Base-by-base conservation (phyloP, 2,329 filamentous ascomycete species). In the Fusarium ramigenum region DNA sequence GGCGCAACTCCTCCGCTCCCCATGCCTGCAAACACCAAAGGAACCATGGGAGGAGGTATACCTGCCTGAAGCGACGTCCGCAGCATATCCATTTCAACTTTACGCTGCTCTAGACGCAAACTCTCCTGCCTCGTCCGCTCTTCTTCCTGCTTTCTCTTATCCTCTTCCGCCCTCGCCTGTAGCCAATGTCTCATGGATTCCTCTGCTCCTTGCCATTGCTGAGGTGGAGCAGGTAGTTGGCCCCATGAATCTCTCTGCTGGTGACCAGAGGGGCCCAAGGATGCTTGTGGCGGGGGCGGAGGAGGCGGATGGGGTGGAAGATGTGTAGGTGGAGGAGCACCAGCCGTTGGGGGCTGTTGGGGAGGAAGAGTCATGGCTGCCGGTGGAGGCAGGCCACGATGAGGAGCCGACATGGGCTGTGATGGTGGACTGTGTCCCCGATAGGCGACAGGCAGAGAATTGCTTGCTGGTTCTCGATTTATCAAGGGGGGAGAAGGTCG, bases 161-260 rank as follows among this genome's bases (percentile, higher is more conserved):
- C 93, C 78, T 95, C 93, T 80, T 95, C 93, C 2, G 89, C 85
- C 80, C 91, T 93, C 60, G 92, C 90, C 61, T 88, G 83, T 28
- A 94, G 84, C 92, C 92, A 95, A 61, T 87, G 88, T 70, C 88
- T 90, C 90, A 93, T 93, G 6, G 90, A 88, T 42, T 94, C 92
- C 77, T 93, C 92, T 39, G 88, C 85, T 53, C 87, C 88, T 78
- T 92, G 89, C 88, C 91, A 93, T 79, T 90, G 88, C 44, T 88
- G 87, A 34, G 91, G 90, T 36, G 89, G 88, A 5, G 88, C 85
- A n/a, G 91, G 91, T 43, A 93, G 83, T 67, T 89, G 85, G 39
- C 85, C 86, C 83, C 82, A 77, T 84, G 84, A 69, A 72, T 83
- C 78, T 80, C 84, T 72, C 77, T 82, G 78, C 36, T 75, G 80